A percentile compares a stretch with the other conserved stretches of the same genome.
Evolutionary conservation across 108 stramenopile species (phyloP).

Genomic region (Stephanodiscus minutulus): DNA sequence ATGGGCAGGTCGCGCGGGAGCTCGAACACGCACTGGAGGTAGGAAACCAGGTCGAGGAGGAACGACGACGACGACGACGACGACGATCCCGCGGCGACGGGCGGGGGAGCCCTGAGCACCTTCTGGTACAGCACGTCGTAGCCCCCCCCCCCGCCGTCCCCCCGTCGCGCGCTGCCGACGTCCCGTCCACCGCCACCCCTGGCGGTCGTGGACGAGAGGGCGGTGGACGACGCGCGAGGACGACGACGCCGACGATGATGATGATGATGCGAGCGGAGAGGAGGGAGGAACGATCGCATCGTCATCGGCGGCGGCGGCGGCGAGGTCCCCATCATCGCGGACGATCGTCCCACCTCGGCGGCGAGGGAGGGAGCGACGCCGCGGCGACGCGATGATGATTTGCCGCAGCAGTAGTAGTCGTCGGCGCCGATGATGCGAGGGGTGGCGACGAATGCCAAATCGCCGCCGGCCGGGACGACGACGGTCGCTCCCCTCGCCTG

Average conservation of each 20-base stretch:
- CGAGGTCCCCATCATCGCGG: too few relatives aligned
- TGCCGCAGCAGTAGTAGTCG: background rate
- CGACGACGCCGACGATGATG: background rate
- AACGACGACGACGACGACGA: conserved; percentile 42
- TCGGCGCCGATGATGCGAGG: background rate
- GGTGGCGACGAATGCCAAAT: background rate
- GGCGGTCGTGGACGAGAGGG: conserved; percentile 1
- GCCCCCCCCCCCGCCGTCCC: background rate
- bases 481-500: too few relatives aligned
- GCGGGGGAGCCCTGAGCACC: conserved; percentile 61
- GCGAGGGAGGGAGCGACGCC: too few relatives aligned
- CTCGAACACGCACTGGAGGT: conserved; percentile 63
- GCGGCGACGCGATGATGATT: background rate
- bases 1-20: conserved; percentile 73
- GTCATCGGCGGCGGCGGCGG: too few relatives aligned
- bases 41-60: conserved; percentile 65
- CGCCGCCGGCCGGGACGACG: background rate
- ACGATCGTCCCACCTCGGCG: too few relatives aligned
- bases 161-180: background rate
- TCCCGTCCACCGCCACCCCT: background rate
- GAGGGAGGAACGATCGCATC: background rate
- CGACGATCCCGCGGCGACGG: conserved; percentile 3
- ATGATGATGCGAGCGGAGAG: background rate
- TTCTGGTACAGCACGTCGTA: conserved; percentile 73
- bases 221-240: background rate